phyloP scores from a whole-genome alignment of 345 rosid genomes.

The Nephelium lappaceum region DNA sequence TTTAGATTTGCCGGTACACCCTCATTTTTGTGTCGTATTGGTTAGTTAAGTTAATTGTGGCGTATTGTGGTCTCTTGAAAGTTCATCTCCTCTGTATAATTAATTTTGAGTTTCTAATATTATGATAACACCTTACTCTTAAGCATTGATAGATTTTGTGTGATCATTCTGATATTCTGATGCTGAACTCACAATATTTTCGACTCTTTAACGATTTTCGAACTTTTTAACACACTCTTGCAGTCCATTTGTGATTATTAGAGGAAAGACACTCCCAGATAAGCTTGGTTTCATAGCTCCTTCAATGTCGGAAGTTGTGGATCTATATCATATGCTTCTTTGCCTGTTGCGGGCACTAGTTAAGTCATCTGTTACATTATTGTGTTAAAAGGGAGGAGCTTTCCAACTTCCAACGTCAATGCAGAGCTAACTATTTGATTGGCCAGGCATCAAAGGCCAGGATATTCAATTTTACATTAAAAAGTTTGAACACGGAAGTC shows the following conservation, averaged over 20 bases:
- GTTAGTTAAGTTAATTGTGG: not conserved
- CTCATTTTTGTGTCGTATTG: not conserved
- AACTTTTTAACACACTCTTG: constrained; percentile 18
- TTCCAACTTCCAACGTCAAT: not conserved
- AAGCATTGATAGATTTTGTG: not conserved
- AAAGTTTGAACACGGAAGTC: constrained; percentile 13
- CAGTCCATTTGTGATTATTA: constrained; percentile 28
- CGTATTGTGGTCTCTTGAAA: not conserved
- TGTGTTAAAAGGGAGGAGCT: constrained; percentile 8
- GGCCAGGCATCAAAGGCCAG: constrained; percentile 2
- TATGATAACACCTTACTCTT: not conserved
- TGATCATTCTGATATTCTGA: not conserved
- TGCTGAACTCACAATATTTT: not conserved
- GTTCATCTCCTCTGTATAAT: not conserved
- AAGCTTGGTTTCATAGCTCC: constrained; percentile 20
- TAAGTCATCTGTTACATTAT: not conserved
- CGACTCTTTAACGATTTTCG: not conserved
- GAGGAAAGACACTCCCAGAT: constrained; percentile 17
- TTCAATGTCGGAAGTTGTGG: constrained; percentile 6
- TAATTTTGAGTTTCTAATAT: not conserved
- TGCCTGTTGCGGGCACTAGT: not conserved
- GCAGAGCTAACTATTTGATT: not conserved
- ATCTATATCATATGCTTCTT: not conserved
- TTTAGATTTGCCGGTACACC: not conserved
- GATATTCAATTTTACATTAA: not conserved